A percentile compares a stretch with the other conserved stretches of the same genome.
Evolutionary conservation across 805 yeast genomes (phyloP).

Genomic region (Candida germanica): DNA sequence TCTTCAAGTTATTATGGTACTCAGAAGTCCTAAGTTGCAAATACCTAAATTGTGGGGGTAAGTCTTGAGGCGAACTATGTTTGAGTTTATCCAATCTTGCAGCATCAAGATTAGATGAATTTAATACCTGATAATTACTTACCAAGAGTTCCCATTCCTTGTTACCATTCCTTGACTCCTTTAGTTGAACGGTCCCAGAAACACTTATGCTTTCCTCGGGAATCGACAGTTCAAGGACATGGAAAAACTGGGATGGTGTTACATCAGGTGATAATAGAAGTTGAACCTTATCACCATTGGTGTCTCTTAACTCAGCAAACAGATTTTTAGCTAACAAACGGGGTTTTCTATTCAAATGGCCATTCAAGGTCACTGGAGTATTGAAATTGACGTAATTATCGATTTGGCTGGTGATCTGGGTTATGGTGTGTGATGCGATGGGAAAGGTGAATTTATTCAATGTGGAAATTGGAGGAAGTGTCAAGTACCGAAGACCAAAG

Average conservation of each 20-base stretch:
- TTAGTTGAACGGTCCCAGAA: conserved; percentile 48
- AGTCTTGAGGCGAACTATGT: conserved; percentile 45
- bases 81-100: conserved; percentile 65
- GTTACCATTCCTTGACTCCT: conserved; percentile 14
- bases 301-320: conserved; percentile 76
- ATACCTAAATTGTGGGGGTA: conserved; percentile 80
- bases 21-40: conserved; percentile 67
- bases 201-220: conserved; percentile 72
- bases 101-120: conserved; percentile 60
- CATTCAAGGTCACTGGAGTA: conserved; percentile 53
- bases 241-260: conserved; percentile 33
- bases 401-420: conserved; percentile 11
- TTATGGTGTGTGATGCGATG: conserved; percentile 28
- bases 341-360: conserved; percentile 82
- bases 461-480: no score
- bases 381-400: conserved; percentile 9
- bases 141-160: conserved; percentile 59
- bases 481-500: no score
- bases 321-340: conserved; percentile 63
- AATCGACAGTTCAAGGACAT: conserved; percentile 48
- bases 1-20: conserved; percentile 54
- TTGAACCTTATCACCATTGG: conserved; percentile 65
- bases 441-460: conserved; percentile 35
- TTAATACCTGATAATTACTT: conserved; percentile 51
- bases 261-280: conserved; percentile 38